These are phyloP conservation scores for Neodidymelliopsis sp. DNA, from an alignment of 2,329 filamentous ascomycete genomes.

Conservation along the genomic window DNA sequence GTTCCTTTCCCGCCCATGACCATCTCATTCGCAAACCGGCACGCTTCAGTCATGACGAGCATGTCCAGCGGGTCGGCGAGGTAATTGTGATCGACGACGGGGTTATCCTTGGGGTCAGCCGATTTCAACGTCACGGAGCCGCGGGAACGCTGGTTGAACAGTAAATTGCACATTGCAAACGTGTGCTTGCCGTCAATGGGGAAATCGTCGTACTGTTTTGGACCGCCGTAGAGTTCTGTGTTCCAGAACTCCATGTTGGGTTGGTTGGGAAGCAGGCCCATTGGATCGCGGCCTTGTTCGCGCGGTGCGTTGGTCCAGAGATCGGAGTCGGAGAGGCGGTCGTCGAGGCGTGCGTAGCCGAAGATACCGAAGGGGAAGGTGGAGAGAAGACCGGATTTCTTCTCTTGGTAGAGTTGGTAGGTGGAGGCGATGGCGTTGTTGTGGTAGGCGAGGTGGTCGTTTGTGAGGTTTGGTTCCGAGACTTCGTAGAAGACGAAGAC, in stretches of 20 bases:
- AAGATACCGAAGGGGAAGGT: constrained; percentile 70
- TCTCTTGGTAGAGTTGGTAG: constrained; percentile 64
- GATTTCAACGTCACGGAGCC: constrained; percentile 62
- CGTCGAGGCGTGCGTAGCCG: constrained; percentile 67
- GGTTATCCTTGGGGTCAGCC: constrained; percentile 59
- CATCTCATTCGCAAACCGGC: constrained; percentile 66
- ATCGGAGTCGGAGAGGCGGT: constrained; percentile 62
- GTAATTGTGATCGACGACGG: constrained; percentile 66
- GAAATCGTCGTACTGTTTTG: constrained; percentile 64
- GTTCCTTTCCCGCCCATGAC: constrained; percentile 65
- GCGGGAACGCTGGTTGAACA: constrained; percentile 65
- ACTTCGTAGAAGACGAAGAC: constrained; percentile 68
- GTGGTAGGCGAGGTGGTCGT: constrained; percentile 65
- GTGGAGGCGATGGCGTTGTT: constrained; percentile 59
- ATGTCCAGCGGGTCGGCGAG: constrained; percentile 65
- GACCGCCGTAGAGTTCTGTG: constrained; percentile 68
- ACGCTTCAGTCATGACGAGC: constrained; percentile 66
- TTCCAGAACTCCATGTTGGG: constrained; percentile 70
- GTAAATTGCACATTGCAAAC: constrained; percentile 65
- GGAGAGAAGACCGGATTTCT: constrained; percentile 65
- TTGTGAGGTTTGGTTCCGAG: constrained; percentile 62
- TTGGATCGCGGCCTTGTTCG: constrained; percentile 61
- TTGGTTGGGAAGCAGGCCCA: constrained; percentile 65
- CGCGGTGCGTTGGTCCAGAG: constrained; percentile 63
- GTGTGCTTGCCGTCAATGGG: constrained; percentile 62